These are phyloP conservation scores for Fusarium austroafricanum DNA, from an alignment of 2,329 filamentous ascomycete genomes.

Conservation along the genomic window DNA sequence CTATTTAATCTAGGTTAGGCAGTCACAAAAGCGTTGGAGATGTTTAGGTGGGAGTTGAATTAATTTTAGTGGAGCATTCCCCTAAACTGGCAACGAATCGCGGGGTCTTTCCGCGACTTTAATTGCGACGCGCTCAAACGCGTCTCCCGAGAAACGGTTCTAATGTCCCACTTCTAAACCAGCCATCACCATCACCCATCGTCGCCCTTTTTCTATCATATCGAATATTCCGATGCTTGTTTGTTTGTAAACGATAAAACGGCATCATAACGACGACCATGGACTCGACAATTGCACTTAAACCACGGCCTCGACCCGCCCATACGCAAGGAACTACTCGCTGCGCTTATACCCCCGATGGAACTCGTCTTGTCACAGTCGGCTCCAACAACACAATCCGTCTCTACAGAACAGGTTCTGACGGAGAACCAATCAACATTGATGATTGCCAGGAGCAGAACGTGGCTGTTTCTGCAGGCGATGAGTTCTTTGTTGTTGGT, in stretches of 20 bases:
- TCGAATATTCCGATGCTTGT: slow-evolving; percentile 17
- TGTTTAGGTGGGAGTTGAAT: slow-evolving; percentile 4
- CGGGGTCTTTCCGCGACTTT: slow-evolving; percentile 49
- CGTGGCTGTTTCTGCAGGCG: slow-evolving; percentile 78
- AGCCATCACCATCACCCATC: slow-evolving; percentile 18
- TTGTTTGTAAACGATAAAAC: slow-evolving; percentile 1
- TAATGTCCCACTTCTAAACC: slow-evolving; percentile 11
- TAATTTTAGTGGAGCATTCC: slow-evolving; percentile 24
- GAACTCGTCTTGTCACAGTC: slow-evolving; percentile 86
- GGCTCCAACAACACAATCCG: slow-evolving; percentile 95
- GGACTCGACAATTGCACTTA: slow-evolving; percentile 52
- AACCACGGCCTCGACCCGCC: slow-evolving; percentile 73
- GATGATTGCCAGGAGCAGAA: slow-evolving; percentile 93
- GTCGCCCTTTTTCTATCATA: slow-evolving; percentile 11
- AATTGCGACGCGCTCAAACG: slow-evolving; percentile 57
- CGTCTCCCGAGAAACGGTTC: slow-evolving; percentile 49
- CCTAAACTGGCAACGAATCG: slow-evolving; percentile 37
- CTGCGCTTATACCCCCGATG: slow-evolving; percentile 90
- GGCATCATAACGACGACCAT: slow-evolving; percentile 36
- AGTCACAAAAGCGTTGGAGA: slow-evolving; percentile 22
- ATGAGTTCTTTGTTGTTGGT: slow-evolving; percentile 87
- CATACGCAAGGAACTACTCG: slow-evolving; percentile 89
- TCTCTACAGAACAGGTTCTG: slow-evolving; percentile 89
- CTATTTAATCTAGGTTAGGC: slow-evolving; percentile 30
- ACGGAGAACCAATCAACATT: slow-evolving; percentile 91